These are phyloP conservation scores for Colletotrichum sansevieriae DNA, from an alignment of 2,329 filamentous ascomycete species.

Conservation along the genomic window DNA sequence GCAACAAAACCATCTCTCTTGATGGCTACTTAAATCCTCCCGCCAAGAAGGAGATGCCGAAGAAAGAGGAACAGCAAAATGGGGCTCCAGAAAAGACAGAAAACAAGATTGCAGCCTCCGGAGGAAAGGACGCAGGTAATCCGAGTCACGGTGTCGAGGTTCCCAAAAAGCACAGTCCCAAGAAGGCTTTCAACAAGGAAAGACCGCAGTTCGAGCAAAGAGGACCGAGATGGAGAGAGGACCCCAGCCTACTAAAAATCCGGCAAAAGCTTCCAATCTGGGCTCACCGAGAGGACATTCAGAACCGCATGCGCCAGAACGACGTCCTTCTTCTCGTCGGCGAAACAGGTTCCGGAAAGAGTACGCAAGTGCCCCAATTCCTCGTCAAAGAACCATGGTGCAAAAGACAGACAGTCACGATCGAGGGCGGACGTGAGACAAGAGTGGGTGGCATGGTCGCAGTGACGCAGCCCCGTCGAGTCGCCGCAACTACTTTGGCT, in stretches of 20 bases:
- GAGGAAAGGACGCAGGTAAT: too few relatives aligned
- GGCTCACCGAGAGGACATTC: constrained; percentile 78
- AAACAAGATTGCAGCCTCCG: too few relatives aligned
- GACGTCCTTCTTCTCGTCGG: constrained; percentile 88
- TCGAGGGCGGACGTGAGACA: constrained; percentile 58
- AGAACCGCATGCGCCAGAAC: constrained; percentile 70
- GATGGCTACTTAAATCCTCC: constrained; percentile 62
- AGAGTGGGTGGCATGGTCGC: constrained; percentile 84
- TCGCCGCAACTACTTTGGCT: constrained; percentile 92
- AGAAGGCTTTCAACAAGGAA: background rate
- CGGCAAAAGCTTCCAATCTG: constrained; percentile 86
- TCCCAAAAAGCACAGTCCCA: too few relatives aligned
- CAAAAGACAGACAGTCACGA: constrained; percentile 66
- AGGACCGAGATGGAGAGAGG: constrained; percentile 45
- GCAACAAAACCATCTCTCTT: constrained; percentile 62
- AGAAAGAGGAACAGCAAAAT: too few relatives aligned
- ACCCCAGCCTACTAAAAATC: constrained; percentile 54
- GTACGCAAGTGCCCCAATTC: constrained; percentile 95
- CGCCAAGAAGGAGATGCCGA: constrained; percentile 30
- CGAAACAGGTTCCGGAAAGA: constrained; percentile 97
- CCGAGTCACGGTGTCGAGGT: too few relatives aligned
- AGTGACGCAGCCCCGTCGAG: constrained; percentile 92
- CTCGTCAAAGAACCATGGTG: constrained; percentile 86
- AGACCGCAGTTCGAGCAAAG: constrained; percentile 17
- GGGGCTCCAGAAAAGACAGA: too few relatives aligned